phyloP scores from a whole-genome alignment of 2,329 filamentous ascomycete species.

The Sodiomyces alkalinus region DNA sequence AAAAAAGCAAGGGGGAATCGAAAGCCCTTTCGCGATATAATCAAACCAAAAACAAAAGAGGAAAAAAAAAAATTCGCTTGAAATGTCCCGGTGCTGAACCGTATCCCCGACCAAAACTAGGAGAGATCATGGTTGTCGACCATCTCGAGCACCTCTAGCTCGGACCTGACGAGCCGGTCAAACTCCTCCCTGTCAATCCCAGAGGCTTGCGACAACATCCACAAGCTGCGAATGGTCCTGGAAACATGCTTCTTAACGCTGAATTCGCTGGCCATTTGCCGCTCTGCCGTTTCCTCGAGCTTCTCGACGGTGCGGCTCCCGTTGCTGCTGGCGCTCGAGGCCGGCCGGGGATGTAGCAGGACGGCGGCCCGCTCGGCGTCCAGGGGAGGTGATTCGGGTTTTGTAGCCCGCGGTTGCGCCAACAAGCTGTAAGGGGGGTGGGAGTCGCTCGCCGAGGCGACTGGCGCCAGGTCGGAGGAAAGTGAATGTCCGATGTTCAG shows the following conservation, averaged over 20 bases:
- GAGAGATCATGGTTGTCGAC: conserved; percentile 39
- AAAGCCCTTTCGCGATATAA: neutral
- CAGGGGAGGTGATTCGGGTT: conserved; percentile 8
- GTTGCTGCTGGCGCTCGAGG: conserved; percentile 41
- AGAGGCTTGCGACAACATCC: conserved; percentile 50
- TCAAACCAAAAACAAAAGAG: neutral
- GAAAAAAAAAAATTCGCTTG: neutral
- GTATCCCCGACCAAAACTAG: neutral
- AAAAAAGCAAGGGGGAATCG: neutral
- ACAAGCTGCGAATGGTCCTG: conserved; percentile 63
- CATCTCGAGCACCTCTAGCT: conserved; percentile 55
- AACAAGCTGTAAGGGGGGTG: conserved; percentile 2
- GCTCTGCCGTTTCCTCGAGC: conserved; percentile 39
- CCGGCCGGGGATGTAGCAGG: conserved; percentile 41
- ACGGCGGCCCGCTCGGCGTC: conserved; percentile 15
- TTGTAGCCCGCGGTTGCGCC: neutral
- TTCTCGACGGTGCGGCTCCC: conserved; percentile 44
- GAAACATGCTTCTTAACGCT: conserved; percentile 68
- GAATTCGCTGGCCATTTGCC: conserved; percentile 49
- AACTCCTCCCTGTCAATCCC: conserved; percentile 67
- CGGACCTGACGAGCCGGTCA: conserved; percentile 52
- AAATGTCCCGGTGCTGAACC: too few species aligned
- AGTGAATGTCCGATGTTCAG: too few species aligned
- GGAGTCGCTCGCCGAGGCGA: conserved; percentile 16
- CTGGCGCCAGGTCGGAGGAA: conserved; percentile 11